phyloP scores from a whole-genome alignment of 192 early-diverging fungal genomes.

The Dissophora globulifera region DNA sequence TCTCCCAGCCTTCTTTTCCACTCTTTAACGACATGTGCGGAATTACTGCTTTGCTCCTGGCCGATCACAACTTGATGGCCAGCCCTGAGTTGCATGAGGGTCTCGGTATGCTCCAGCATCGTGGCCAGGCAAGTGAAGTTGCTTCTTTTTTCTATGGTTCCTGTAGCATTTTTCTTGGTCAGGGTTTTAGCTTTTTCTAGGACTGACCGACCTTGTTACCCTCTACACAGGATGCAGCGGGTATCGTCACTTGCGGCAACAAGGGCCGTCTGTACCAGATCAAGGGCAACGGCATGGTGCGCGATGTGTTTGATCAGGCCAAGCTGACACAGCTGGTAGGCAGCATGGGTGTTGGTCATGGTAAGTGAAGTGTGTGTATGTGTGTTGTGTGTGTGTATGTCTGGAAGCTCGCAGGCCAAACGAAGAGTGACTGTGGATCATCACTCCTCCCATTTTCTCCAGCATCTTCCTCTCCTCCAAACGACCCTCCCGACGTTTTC shows the following conservation, averaged over 20 bases:
- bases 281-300: constrained; percentile 99
- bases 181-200: no score
- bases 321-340: constrained; percentile 85
- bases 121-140: constrained; percentile 86
- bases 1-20: neutral
- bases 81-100: constrained; percentile 94
- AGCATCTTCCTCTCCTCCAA: no score
- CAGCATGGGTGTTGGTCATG: constrained; percentile 95
- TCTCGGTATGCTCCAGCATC: constrained; percentile 95
- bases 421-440: constrained; percentile 2
- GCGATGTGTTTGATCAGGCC: constrained; percentile 91
- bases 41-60: constrained; percentile 84
- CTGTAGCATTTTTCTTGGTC: no score
- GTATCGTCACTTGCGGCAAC: constrained; percentile 96
- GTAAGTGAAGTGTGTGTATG: no score
- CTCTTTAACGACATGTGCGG: constrained; percentile 80
- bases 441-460: no score
- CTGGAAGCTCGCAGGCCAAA: neutral
- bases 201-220: no score
- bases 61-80: constrained; percentile 77
- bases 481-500: no score
- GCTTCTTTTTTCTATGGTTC: no score
- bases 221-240: constrained; percentile 98
- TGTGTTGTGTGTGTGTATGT: constrained; percentile 48
- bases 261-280: constrained; percentile 98